Evolutionary conservation across 1,284 basidiomycete species (phyloP).

Genomic region (Ustilago shanxiensis): DNA sequence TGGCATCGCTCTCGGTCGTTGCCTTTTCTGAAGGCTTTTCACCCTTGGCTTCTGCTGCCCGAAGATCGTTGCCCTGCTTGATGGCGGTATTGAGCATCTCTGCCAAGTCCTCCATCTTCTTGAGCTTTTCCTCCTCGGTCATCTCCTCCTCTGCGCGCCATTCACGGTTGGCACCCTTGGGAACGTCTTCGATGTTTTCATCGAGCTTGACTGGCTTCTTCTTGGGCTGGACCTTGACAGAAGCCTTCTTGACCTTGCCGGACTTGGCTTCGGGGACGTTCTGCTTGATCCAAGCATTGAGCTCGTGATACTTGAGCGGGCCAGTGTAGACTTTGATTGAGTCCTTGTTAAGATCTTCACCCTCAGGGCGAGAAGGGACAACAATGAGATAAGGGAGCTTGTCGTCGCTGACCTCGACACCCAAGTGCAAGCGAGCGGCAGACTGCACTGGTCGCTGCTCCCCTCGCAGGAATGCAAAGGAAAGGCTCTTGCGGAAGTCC

Average conservation of each 20-base stretch:
- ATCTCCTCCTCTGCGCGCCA: constrained; percentile 49
- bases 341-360: constrained; percentile 37
- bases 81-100: constrained; percentile 51
- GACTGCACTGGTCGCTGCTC: constrained; percentile 54
- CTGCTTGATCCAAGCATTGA: constrained; percentile 63
- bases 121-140: constrained; percentile 38
- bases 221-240: constrained; percentile 29
- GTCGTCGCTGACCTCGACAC: constrained; percentile 52
- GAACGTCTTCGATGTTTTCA: constrained; percentile 31
- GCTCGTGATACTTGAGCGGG: constrained; percentile 58
- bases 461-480: constrained; percentile 63
- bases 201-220: constrained; percentile 40
- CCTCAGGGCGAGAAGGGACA: constrained; percentile 36
- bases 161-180: constrained; percentile 34
- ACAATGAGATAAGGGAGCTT: constrained; percentile 61
- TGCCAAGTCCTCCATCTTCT: constrained; percentile 49
- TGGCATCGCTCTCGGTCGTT: constrained; percentile 13
- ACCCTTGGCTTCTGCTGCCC: constrained; percentile 9
- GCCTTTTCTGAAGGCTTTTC: constrained; percentile 2
- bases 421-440: constrained; percentile 53
- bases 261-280: constrained; percentile 49
- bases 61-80: constrained; percentile 30
- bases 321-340: constrained; percentile 58
- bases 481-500: constrained; percentile 61
- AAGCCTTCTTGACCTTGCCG: constrained; percentile 40